phyloP scores from a whole-genome alignment of 2,329 filamentous ascomycete species.

The Aspergillus sp. region DNA sequence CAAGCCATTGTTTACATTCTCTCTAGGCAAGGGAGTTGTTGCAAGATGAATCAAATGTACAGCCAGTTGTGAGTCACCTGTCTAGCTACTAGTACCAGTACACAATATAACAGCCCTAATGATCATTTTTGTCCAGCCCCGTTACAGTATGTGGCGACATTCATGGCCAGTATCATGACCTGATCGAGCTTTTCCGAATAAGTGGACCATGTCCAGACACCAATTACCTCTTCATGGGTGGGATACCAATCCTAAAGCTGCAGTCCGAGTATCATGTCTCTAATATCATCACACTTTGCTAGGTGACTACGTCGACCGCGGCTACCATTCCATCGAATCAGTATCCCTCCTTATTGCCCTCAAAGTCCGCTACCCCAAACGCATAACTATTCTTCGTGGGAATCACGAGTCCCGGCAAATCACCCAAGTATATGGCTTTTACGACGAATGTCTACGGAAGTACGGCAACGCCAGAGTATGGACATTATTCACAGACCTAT shows the following conservation, averaged over 20 bases:
- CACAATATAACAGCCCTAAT: no score
- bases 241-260: slow-evolving; percentile 29
- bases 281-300: slow-evolving; percentile 14
- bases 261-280: no score
- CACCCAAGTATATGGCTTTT: slow-evolving; percentile 98
- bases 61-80: slow-evolving; percentile 78
- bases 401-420: slow-evolving; percentile 99
- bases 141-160: slow-evolving; percentile 99
- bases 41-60: slow-evolving; percentile 97
- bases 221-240: slow-evolving; percentile 99
- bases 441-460: slow-evolving; percentile 97
- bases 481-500: slow-evolving; percentile 99
- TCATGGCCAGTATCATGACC: slow-evolving; percentile 96
- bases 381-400: slow-evolving; percentile 96
- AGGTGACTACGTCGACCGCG: slow-evolving; percentile 98
- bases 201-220: slow-evolving; percentile 97
- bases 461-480: slow-evolving; percentile 99
- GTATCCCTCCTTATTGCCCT: slow-evolving; percentile 93
- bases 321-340: slow-evolving; percentile 98
- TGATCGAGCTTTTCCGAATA: slow-evolving; percentile 99
- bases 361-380: slow-evolving; percentile 96
- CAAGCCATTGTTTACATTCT: no score
- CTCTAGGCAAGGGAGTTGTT: slow-evolving; percentile 86
- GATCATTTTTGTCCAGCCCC: slow-evolving; percentile 76
- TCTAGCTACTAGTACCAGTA: slow-evolving; percentile 21